A percentile compares a stretch with the other conserved stretches of the same genome.
These are phyloP conservation scores for Magnolia sinica DNA, from an alignment of 164 flowering plant species.

Conservation along the genomic window DNA sequence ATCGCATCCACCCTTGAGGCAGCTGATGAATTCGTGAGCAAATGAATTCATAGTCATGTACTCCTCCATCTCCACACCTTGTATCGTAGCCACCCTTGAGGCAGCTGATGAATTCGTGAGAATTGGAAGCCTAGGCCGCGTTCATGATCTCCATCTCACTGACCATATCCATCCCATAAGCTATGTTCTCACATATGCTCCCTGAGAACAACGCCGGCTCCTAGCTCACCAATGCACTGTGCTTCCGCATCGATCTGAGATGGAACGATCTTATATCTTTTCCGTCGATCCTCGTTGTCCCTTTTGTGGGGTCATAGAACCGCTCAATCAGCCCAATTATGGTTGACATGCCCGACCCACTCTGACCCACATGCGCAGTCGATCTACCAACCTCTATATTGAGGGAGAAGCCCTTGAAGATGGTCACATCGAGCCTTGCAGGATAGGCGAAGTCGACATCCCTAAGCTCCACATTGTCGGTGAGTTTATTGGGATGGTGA, in stretches of 20 bases:
- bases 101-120: constrained; percentile 38
- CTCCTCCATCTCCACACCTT: constrained; percentile 42
- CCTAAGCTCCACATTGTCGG: constrained; percentile 32
- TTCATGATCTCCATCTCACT: constrained; percentile 30
- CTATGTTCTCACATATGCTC: constrained; percentile 37
- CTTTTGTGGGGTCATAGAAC: constrained; percentile 41
- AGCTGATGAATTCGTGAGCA: constrained; percentile 21
- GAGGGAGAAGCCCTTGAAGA: constrained; percentile 37
- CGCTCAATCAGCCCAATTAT: constrained; percentile 42
- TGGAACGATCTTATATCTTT: constrained; percentile 30
- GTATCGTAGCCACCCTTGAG: constrained; percentile 43
- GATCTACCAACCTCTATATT: constrained; percentile 37
- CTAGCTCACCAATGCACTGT: constrained; percentile 42
- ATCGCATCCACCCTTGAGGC: constrained; percentile 38
- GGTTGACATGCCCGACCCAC: constrained; percentile 44
- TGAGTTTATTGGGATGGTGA: constrained; percentile 36
- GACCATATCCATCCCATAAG: constrained; percentile 27
- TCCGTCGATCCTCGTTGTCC: constrained; percentile 35
- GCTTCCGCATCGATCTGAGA: constrained; percentile 32
- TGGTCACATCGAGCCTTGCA: constrained; percentile 33
- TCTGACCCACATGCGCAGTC: constrained; percentile 49
- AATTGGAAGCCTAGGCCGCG: constrained; percentile 37
- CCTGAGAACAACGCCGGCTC: constrained; percentile 44
- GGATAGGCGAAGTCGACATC: constrained; percentile 49
- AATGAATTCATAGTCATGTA: constrained; percentile 12